Percentiles rank a stretch among this genome's conserved stretches.
phyloP scores from a whole-genome alignment of 768 basidiomycete genomes.

The Coprinellus micaceus region DNA sequence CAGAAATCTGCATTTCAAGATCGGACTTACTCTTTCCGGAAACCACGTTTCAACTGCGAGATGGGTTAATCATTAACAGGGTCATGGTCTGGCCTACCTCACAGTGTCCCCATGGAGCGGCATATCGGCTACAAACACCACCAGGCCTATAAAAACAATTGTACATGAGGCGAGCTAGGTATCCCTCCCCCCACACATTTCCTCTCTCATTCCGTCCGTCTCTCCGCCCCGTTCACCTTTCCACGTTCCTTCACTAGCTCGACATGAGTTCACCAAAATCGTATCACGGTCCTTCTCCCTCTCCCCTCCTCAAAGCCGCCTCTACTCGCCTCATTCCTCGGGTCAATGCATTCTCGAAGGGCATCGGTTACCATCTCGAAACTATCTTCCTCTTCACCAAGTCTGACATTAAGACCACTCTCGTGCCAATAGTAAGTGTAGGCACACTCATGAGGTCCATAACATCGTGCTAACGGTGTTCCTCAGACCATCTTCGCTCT shows the following conservation, averaged over 20 bases:
- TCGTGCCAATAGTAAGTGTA: constrained; percentile 10
- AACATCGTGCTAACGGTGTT: constrained; percentile 30
- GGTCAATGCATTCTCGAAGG: constrained; percentile 1
- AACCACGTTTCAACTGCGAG: neutral
- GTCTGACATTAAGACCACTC: constrained; percentile 10
- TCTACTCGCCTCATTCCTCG: neutral
- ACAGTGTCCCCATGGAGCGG: neutral
- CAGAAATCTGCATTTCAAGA: constrained; percentile 5
- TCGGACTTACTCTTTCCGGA: neutral
- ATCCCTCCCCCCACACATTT: neutral
- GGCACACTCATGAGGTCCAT: no score
- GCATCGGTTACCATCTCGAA: neutral
- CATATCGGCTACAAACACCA: no score
- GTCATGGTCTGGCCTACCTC: neutral
- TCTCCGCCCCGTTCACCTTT: neutral
- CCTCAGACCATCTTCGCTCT: constrained; percentile 12
- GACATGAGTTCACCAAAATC: neutral
- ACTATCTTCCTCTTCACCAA: constrained; percentile 9
- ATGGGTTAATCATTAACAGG: neutral
- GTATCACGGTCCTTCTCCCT: neutral
- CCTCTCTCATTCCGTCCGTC: neutral
- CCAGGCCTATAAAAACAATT: neutral
- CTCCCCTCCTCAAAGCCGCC: neutral
- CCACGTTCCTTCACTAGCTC: no score
- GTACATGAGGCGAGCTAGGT: neutral